Evolutionary conservation across 345 rosid genomes (phyloP), one percentile per base, ranked within the genome.

Genomic region (Triadica sebifera): DNA sequence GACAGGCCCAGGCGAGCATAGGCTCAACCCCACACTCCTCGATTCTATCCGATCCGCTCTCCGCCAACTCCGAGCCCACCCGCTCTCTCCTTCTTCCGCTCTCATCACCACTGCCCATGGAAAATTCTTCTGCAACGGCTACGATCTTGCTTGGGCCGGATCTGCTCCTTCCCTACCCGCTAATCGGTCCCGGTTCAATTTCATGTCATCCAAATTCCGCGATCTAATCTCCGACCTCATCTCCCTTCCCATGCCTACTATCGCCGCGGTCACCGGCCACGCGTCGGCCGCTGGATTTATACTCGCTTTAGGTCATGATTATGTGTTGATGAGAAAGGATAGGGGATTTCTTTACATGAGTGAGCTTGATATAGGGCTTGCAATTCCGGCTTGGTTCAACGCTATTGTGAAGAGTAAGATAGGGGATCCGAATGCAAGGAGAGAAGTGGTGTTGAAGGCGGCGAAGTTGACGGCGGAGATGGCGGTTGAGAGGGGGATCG

Each of bases 81-180:
- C 70, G 38, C 12, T 69, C 22, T 67, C 81, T 24, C 65, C 82
- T 13, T 70, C 70, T 41, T 69, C 72, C 17, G 71, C 49, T 15
- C 82, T 79, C 22, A 58, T 79, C 67, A 79, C 69, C 24, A 74
- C 57, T 6, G 71, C 72, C 47, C 67, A 79, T 0, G 82, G 78
- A 62, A 79, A 70, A 59, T 79, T 70, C 75, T 74, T 79, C 75
- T 74, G 72, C 71, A 79, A 70, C 13, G 78, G 82, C 17, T 74
- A 24, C 13, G 82, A 79, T 29, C 72, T 79, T 41, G 52, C 75
- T 3, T 74, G 75, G 74, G 77, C 74, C 11, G 59, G 55, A 43
- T 69, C 72, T 17, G 22, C 71, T 65, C 50, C 17, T n/a, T n/a
- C n/a, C n/a, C n/a, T n/a, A n/a, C n/a, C n/a, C n/a, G n/a, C n/a